Conservation (phyloP, 1,139 yeast genomes). For the Kodamaea derodonti region DNA sequence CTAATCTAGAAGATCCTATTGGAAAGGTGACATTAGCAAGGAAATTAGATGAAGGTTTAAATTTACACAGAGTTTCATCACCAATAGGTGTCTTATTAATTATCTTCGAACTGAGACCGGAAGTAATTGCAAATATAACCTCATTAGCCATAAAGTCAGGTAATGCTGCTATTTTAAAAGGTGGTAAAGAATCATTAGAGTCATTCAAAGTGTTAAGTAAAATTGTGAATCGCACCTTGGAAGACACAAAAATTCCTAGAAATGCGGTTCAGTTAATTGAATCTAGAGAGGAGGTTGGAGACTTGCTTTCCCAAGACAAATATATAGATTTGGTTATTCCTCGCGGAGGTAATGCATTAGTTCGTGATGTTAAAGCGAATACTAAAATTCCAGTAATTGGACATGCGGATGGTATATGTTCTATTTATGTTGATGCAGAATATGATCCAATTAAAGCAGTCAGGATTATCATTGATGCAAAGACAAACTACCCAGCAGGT, state of each 20-base stretch:
- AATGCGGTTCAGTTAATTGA: conserved; percentile 83
- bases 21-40: conserved; percentile 81
- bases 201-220: conserved; percentile 82
- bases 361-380: conserved; percentile 73
- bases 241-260: conserved; percentile 62
- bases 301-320: conserved; percentile 76
- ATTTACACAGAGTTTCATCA: conserved; percentile 76
- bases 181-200: conserved; percentile 88
- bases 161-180: conserved; percentile 91
- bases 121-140: conserved; percentile 95
- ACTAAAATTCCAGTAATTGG: conserved; percentile 97
- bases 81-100: conserved; percentile 94
- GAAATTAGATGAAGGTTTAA: conserved; percentile 82
- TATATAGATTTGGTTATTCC: conserved; percentile 96
- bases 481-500: conserved; percentile 97
- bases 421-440: conserved; percentile 72
- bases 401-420: conserved; percentile 97
- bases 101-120: conserved; percentile 96
- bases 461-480: conserved; percentile 75
- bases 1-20: conserved; percentile 82
- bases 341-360: conserved; percentile 91
- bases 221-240: conserved; percentile 60
- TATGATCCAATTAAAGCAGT: conserved; percentile 77
- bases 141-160: conserved; percentile 96
- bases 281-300: conserved; percentile 86